phyloP scores from a whole-genome alignment of 331 rosid genomes.

The Saraca asoca region DNA sequence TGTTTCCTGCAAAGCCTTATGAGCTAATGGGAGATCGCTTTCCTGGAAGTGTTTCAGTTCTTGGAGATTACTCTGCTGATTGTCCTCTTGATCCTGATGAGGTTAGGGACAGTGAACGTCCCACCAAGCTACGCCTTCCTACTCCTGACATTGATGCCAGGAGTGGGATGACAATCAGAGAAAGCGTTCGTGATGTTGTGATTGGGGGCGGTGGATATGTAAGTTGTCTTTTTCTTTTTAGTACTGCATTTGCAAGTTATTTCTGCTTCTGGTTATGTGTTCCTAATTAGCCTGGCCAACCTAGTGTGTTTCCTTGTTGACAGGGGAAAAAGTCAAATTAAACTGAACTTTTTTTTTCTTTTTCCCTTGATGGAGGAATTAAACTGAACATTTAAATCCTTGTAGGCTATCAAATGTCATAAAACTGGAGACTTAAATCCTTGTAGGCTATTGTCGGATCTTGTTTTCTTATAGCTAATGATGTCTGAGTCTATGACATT shows the following conservation, averaged over 20 bases:
- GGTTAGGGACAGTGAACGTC: constrained; percentile 96
- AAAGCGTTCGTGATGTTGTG: constrained; percentile 92
- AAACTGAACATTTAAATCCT: constrained; percentile 16
- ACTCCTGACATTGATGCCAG: constrained; percentile 63
- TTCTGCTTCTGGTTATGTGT: constrained; percentile 19
- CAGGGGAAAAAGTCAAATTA: too few species aligned
- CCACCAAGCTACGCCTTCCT: constrained; percentile 93
- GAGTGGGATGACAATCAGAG: constrained; percentile 92
- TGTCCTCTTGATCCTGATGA: constrained; percentile 98
- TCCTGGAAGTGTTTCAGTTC: constrained; percentile 84
- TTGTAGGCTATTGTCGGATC: too few species aligned
- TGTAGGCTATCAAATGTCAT: constrained; percentile 11
- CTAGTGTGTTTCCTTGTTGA: too few species aligned
- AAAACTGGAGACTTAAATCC: neutral
- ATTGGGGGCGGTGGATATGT: constrained; percentile 92
- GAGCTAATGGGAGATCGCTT: constrained; percentile 89
- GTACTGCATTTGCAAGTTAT: constrained; percentile 10
- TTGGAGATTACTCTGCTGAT: constrained; percentile 95
- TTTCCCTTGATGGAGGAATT: too few species aligned
- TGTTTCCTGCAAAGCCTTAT: constrained; percentile 94
- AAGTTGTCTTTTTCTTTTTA: constrained; percentile 48
- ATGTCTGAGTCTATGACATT: too few species aligned
- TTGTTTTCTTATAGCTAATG: too few species aligned
- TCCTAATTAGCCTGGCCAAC: too few species aligned
- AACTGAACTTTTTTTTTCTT: too few species aligned